Evolutionary conservation across 106 monocot genomes (phyloP), one percentile per base, ranked within the genome.

Genomic region (Acorus calamus): DNA sequence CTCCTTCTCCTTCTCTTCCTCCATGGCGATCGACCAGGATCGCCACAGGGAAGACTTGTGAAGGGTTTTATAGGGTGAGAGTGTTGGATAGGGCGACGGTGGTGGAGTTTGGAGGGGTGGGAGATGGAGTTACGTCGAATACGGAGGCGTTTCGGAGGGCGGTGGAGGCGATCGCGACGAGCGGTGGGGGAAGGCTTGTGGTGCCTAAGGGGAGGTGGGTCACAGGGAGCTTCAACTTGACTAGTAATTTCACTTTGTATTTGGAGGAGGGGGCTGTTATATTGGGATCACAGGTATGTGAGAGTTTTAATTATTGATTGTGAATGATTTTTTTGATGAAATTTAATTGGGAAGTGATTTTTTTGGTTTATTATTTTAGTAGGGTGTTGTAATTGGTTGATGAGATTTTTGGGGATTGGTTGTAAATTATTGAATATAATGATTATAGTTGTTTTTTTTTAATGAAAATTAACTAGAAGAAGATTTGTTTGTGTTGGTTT

Each of bases 211-310:
- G 87, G 44, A 57, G 71, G 64, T 91, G 90, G 94, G 28, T 96
- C 47, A 94, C 94, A 7, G 94, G 94, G 1, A 94, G 90, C 66
- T 94, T 94, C 53, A 90, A 94, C 61, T 66, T 94, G 53, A 87
- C 94, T 13, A 94, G 94, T 59, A 78, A 83, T 48, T 90, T 94
- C 73, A 94, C 89, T 6, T 66, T 90, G 54, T 94, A 71, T 66
- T 66, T 94, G 69, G 87, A 94, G 6, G 76, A 90, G 49, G 84
- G 94, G 42, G 81, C 94, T 28, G 71, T 84, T 47, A 87, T 94
- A 14, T 74, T 94, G 66, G 89, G 87, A 42, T 94, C 89, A 41
- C 82, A 89, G 87, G 89, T 94, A 62, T 28, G 11, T n/a, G 12
- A 14, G 8, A 50, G 13, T 28, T 3, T 47, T 66, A 46, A 4